Percentiles rank a stretch among this genome's conserved stretches.
These are phyloP conservation scores for Fusarium sp. DNA, from an alignment of 2,329 filamentous ascomycete species.

Conservation along the genomic window DNA sequence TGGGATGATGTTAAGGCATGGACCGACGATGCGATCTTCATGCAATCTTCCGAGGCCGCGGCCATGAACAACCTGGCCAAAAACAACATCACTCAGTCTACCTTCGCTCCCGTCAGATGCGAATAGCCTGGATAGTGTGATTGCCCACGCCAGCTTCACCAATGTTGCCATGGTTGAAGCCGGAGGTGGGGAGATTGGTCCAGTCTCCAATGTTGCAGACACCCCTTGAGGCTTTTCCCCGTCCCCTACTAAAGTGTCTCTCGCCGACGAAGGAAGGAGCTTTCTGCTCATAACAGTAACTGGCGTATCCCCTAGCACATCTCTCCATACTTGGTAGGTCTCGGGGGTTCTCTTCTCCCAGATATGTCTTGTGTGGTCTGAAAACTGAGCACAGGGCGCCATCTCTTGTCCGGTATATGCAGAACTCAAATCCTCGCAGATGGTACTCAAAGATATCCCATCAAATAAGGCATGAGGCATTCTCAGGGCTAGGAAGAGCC, in stretches of 20 bases:
- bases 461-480: slow-evolving; percentile 7
- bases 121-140: background rate
- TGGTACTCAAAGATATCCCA: background rate
- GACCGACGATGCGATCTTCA: slow-evolving; percentile 8
- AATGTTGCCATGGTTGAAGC: slow-evolving; percentile 1
- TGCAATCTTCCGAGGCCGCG: background rate
- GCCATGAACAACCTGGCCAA: slow-evolving; percentile 6
- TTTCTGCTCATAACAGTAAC: background rate
- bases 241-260: background rate
- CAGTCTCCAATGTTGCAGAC: background rate
- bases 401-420: background rate
- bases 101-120: accelerated
- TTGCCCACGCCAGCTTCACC: slow-evolving; percentile 3
- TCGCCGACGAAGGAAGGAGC: background rate
- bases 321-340: background rate
- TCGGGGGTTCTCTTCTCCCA: background rate
- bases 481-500: background rate
- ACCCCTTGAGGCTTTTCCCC: background rate
- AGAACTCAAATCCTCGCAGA: slow-evolving; percentile 1
- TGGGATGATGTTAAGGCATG: slow-evolving; percentile 15
- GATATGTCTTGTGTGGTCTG: background rate
- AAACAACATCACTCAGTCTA: background rate
- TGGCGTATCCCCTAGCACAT: background rate
- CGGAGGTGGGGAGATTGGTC: background rate
- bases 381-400: background rate